Conservation (phyloP, 2,329 filamentous ascomycete species). For the Aspergillus spinulosporus region DNA sequence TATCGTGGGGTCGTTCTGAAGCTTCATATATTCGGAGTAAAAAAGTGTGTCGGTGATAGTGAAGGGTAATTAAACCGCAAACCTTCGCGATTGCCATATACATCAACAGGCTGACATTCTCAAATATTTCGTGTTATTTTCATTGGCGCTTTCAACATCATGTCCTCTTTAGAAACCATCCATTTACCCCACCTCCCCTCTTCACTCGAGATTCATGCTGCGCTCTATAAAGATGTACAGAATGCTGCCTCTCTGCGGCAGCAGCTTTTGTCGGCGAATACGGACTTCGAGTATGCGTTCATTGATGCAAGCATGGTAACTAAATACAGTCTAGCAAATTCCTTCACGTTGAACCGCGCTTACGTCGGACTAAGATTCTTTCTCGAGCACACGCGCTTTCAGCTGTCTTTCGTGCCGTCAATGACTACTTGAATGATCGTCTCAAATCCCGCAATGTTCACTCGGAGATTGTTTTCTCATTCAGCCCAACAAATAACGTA, state of each 20-base stretch:
- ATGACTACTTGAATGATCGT: slow-evolving; percentile 59
- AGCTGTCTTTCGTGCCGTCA: slow-evolving; percentile 75
- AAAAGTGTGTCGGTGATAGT: slow-evolving; percentile 2
- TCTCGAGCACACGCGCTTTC: slow-evolving; percentile 72
- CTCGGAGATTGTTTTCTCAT: slow-evolving; percentile 78
- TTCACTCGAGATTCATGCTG: slow-evolving; percentile 67
- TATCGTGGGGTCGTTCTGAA: slow-evolving; percentile 13
- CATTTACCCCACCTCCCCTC: slow-evolving; percentile 73
- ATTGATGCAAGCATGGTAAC: slow-evolving; percentile 78
- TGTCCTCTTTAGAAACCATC: slow-evolving; percentile 60
- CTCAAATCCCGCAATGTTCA: slow-evolving; percentile 83
- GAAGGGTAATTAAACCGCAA: no score
- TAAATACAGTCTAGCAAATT: background rate
- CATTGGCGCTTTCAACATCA: background rate
- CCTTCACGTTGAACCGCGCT: slow-evolving; percentile 3
- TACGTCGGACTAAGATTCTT: slow-evolving; percentile 56
- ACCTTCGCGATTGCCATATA: no score
- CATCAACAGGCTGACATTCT: no score
- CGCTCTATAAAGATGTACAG: slow-evolving; percentile 71
- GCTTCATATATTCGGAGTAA: slow-evolving; percentile 1
- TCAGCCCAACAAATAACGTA: slow-evolving; percentile 83
- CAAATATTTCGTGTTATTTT: background rate
- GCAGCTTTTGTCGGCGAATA: slow-evolving; percentile 81
- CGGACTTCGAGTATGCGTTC: slow-evolving; percentile 88
- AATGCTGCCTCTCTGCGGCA: slow-evolving; percentile 77